phyloP scores from a whole-genome alignment of 805 yeast species.

The Schwanniomyces yamadae region DNA sequence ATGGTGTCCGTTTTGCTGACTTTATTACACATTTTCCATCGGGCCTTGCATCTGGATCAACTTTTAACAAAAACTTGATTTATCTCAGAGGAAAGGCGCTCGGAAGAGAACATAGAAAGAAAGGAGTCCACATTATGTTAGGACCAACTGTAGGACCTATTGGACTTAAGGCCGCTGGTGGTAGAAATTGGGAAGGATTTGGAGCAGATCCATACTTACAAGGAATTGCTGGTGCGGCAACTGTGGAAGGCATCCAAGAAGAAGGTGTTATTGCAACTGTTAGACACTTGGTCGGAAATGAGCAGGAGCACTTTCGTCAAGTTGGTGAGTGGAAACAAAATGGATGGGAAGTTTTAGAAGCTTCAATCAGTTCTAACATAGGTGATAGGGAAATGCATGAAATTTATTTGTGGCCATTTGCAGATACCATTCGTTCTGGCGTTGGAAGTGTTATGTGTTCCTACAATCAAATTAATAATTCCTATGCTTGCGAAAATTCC shows the following conservation, averaged over 20 bases:
- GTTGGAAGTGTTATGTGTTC: conserved; percentile 64
- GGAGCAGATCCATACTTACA: conserved; percentile 62
- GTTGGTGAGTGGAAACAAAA: conserved; percentile 48
- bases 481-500: conserved; percentile 60
- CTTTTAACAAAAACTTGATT: conserved; percentile 54
- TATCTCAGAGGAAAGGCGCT: conserved; percentile 55
- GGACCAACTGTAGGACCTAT: conserved; percentile 63
- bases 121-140: conserved; percentile 55
- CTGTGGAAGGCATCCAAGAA: conserved; percentile 55
- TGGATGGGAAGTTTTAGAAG: conserved; percentile 43
- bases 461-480: conserved; percentile 54
- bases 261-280: conserved; percentile 58
- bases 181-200: conserved; percentile 65
- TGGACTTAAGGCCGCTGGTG: conserved; percentile 62
- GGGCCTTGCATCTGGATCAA: conserved; percentile 57
- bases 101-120: conserved; percentile 52
- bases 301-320: conserved; percentile 61
- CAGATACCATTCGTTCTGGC: conserved; percentile 59
- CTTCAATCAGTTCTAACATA: conserved; percentile 50
- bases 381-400: conserved; percentile 65
- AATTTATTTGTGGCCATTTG: conserved; percentile 64
- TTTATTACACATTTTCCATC: conserved; percentile 57
- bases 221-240: conserved; percentile 52
- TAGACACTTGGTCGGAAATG: conserved; percentile 60
- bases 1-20: conserved; percentile 59